These are phyloP conservation scores for Fusarium annulatum DNA, from an alignment of 2,329 filamentous ascomycete species.

Conservation along the genomic window DNA sequence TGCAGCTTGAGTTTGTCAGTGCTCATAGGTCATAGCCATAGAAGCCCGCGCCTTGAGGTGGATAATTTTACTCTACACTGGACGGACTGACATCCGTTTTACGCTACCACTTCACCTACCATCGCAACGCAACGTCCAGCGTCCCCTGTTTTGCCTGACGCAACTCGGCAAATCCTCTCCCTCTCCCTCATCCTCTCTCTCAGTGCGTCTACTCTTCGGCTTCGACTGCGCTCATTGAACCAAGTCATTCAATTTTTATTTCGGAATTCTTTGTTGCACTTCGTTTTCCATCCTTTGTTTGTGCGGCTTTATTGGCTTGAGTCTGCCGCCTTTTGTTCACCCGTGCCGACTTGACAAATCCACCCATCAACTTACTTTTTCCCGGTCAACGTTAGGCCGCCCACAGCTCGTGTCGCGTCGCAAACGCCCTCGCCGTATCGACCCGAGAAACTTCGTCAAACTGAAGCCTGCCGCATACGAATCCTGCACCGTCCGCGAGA, in stretches of 20 bases:
- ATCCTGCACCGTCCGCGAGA: slow-evolving; percentile 21
- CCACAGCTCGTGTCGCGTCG: slow-evolving; percentile 38
- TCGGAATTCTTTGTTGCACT: slow-evolving; percentile 9
- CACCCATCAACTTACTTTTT: slow-evolving; percentile 30
- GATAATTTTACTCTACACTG: slow-evolving; percentile 47
- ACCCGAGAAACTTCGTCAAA: slow-evolving; percentile 35
- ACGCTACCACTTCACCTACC: slow-evolving; percentile 11
- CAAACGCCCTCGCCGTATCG: slow-evolving; percentile 14
- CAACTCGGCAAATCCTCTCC: slow-evolving; percentile 36
- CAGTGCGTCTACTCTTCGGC: slow-evolving; percentile 37
- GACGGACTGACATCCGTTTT: slow-evolving; percentile 1
- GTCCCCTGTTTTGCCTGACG: slow-evolving; percentile 42
- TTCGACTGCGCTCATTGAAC: slow-evolving; percentile 24
- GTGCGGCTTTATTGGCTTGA: slow-evolving; percentile 30
- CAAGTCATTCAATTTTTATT: slow-evolving; percentile 12
- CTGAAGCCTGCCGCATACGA: slow-evolving; percentile 33
- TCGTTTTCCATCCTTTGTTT: slow-evolving; percentile 12
- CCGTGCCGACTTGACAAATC: slow-evolving; percentile 8
- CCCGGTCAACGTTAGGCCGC: slow-evolving; percentile 31
- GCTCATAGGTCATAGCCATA: slow-evolving; percentile 26
- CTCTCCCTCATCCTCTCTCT: slow-evolving; percentile 15
- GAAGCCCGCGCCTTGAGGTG: slow-evolving; percentile 5
- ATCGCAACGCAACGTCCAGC: slow-evolving; percentile 36
- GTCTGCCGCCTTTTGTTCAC: slow-evolving; percentile 30
- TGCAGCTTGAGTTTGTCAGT: slow-evolving; percentile 24